Base-by-base conservation (phyloP, 2,329 filamentous ascomycete genomes). In the Aspergillus sp. region DNA sequence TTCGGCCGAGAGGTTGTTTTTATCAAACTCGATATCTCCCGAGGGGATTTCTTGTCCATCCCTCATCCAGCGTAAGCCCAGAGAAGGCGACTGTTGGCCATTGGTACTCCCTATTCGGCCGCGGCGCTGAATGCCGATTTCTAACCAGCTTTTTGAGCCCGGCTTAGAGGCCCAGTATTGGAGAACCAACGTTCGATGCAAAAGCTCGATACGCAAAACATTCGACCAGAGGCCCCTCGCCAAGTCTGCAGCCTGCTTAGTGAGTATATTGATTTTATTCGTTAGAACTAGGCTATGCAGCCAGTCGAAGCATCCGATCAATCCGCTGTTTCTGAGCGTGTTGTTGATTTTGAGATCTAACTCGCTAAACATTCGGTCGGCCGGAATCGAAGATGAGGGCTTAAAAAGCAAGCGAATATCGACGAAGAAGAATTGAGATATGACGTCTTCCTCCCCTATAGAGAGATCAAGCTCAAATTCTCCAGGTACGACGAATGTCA, bases 391-490 rank as follows among this genome's bases (percentile, higher is more conserved):
- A 0, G 84, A 80, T 7, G 88, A 83, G 1, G 94, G 94, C 8
- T 81, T 83, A 74, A 96, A 99, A 15, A 88, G 80, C 69, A 96
- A 93, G 62, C 93, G 87, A 70, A 98, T 88, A 75, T 98, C 93
- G 64, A 98, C 91, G 73, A 98, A 97, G 83, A 91, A 97, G 73
- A 96, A 96, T 70, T 96, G 93, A 57, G 91, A 90, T 34, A 88
- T 83, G 19, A 89, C 86, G 66, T 95, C 90, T 72, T 98, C 93
- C 68, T 93, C 90, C 19, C 91, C 92, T 65, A 98, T 91, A 1
- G 93, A 93, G 55, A 99, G 84, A 73, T 98, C 95, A 22, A 98
- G 87, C 75, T 98, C 94, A 70, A 97, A 97, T 75, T 98, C 94
- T 57, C 87, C 86, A 3, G 86, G 81, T 1, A 98, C 91, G 51